Evolutionary conservation across 2,329 filamentous ascomycete species (phyloP), one percentile per base, ranked within the genome.

Genomic region (Ramularia endophylla): DNA sequence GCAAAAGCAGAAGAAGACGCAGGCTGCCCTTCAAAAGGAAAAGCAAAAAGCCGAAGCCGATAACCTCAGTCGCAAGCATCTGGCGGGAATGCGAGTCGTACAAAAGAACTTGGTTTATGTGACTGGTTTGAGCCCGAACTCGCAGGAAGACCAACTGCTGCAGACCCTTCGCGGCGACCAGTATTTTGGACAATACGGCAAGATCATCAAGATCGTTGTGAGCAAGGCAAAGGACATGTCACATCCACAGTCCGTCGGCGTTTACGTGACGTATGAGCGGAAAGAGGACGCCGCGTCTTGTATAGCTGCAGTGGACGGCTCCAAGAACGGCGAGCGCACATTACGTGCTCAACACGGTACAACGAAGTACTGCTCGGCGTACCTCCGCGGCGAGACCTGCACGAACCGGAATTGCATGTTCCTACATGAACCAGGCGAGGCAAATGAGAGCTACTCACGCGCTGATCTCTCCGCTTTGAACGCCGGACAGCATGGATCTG

Each of bases 41-140:
- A 86, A 83, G 2, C 89, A 95, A 64, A 97, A 94, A 62, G 87
- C 88, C 50, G 92, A 98, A 67, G 89, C 90, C 46, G 94, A 98
- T 65, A 89, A 87, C 46, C 84, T 94, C 46, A 95, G 87, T 64
- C 85, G 92, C 50, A 97, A 97, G 65, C 95, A 95, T 61, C 77
- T 98, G 19, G 87, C 94, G 40, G 92, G 92, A 43, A 86, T 98
- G 36, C 81, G 92, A 36, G 92, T 98, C 32, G 87, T 97, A 29
- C 92, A 98, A 67, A 97, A 97, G 72, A 98, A 98, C 61, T 78
- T 98, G 33, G 92, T 98, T 51, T 98, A 98, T 65, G 90, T 98
- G 50, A 95, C 94, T 27, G 92, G 92, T 37, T 74, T 98, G 18
- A 94, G 86, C 48, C 92, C 92, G 9, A 89, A 84, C 25, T 87